Evolutionary conservation across 495 filamentous ascomycete genomes (phyloP), one percentile per base, ranked within the genome.

Genomic region (Alectoria sarmentosa): DNA sequence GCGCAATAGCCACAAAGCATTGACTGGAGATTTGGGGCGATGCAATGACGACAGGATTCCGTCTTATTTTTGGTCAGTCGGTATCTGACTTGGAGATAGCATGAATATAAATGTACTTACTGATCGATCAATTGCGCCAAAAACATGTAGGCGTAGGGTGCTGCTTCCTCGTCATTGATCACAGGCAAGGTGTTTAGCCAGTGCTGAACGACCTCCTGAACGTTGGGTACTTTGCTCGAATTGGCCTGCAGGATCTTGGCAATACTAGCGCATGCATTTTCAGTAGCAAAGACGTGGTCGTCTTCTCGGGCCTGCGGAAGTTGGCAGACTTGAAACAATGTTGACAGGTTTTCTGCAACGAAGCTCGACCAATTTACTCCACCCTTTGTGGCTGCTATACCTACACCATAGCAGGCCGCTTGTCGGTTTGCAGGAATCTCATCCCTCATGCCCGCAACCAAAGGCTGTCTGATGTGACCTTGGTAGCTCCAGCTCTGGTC

Each of bases 181-280:
- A 99, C 87, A 2, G 95, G 95, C 34, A 99, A 77, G 1, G 90
- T 96, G 30, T 89, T 85, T 34, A 99, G 78, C 95, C 95, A 99
- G 73, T 85, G 86, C 39, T 76, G 74, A 36, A 89, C 84, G 38
- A 97, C 79, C 37, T 89, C 81, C 69, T 91, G 86, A 28, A 85
- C 76, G 71, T 91, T 87, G 48, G 75, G 76, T 28, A 98, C 84
- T 74, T 88, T 90, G 65, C 79, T 80, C 4, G 82, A 72, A 75
- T 96, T 96, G 79, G 84, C 96, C 69, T 94, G 91, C 66, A 99
- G 77, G 55, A 98, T 89, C 83, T 98, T 98, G 36, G 95, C 94
- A 73, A 99, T 95, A 72, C 89, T 90, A 39, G 95, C 93, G 66
- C 91, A 96, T 9, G 95, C 94, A 73, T 99, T 99, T 76, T 99